Percentiles rank a stretch among this genome's conserved stretches.
Evolutionary conservation across 1,284 basidiomycete genomes (phyloP).

Genomic region (Sanguinoderma infundibulare): DNA sequence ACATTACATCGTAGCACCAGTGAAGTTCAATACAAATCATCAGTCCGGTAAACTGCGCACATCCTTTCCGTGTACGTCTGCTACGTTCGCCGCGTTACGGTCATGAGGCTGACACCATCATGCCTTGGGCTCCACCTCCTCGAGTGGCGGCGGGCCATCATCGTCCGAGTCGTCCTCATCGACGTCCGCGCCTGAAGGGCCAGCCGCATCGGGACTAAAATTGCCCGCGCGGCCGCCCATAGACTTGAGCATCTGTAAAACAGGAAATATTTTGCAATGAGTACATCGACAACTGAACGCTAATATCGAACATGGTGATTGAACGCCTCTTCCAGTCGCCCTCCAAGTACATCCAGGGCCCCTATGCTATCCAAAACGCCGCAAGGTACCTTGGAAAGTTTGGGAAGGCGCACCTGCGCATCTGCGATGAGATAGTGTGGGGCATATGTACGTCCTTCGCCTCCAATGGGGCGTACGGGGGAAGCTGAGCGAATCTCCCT

Average conservation of each 20-base stretch:
- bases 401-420: slow-evolving; percentile 34
- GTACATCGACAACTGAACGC: neutral
- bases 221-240: slow-evolving; percentile 52
- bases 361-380: slow-evolving; percentile 39
- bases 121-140: slow-evolving; percentile 53
- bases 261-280: slow-evolving; percentile 7
- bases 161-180: slow-evolving; percentile 60
- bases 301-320: slow-evolving; percentile 30
- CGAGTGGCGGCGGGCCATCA: slow-evolving; percentile 78
- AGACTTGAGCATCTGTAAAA: slow-evolving; percentile 64
- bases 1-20: slow-evolving; percentile 22
- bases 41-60: slow-evolving; percentile 23
- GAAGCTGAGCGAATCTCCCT: too few species aligned
- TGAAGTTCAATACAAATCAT: slow-evolving; percentile 19
- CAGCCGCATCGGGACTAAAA: slow-evolving; percentile 32
- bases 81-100: neutral
- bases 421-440: slow-evolving; percentile 37
- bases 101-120: slow-evolving; percentile 11
- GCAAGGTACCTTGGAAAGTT: slow-evolving; percentile 35
- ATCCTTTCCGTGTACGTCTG: neutral
- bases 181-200: too few species aligned
- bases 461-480: too few species aligned
- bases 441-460: slow-evolving; percentile 38
- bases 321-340: slow-evolving; percentile 41
- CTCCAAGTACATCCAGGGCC: slow-evolving; percentile 43